These are phyloP conservation scores for Simplicillium sp. DNA, from an alignment of 2,329 filamentous ascomycete genomes.

Conservation along the genomic window DNA sequence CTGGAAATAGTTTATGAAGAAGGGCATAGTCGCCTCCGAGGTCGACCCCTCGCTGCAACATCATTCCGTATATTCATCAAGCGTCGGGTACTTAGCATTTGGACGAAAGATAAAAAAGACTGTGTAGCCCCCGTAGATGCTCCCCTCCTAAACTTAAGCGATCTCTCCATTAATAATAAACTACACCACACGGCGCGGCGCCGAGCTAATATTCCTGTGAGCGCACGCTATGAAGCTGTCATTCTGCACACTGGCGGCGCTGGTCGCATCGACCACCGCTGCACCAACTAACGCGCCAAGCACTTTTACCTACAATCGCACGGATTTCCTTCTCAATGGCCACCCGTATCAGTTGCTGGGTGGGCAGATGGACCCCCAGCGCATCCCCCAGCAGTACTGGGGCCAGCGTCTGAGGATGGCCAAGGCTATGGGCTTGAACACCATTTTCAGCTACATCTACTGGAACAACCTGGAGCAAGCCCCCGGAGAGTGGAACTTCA, in stretches of 20 bases:
- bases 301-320: constrained; percentile 27
- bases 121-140: too few relatives aligned
- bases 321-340: constrained; percentile 28
- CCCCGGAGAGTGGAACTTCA: constrained; percentile 26
- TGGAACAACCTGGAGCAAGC: constrained; percentile 38
- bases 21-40: too few relatives aligned
- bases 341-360: constrained; percentile 32
- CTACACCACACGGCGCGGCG: too few relatives aligned
- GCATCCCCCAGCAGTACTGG: constrained; percentile 37
- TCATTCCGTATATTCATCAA: too few relatives aligned
- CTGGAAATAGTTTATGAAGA: too few relatives aligned
- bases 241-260: neutral
- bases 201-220: too few relatives aligned
- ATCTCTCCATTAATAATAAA: too few relatives aligned
- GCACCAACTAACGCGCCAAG: neutral
- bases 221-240: constrained; percentile 1
- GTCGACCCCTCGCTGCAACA: too few relatives aligned
- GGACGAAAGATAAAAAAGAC: too few relatives aligned
- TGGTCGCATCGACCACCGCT: neutral
- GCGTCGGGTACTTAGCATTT: too few relatives aligned
- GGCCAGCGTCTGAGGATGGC: constrained; percentile 60
- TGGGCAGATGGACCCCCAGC: constrained; percentile 40
- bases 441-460: constrained; percentile 47
- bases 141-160: too few relatives aligned
- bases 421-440: constrained; percentile 69